Conservation (phyloP, 371 early-diverging fungal species). For the Mortierella sp. region DNA sequence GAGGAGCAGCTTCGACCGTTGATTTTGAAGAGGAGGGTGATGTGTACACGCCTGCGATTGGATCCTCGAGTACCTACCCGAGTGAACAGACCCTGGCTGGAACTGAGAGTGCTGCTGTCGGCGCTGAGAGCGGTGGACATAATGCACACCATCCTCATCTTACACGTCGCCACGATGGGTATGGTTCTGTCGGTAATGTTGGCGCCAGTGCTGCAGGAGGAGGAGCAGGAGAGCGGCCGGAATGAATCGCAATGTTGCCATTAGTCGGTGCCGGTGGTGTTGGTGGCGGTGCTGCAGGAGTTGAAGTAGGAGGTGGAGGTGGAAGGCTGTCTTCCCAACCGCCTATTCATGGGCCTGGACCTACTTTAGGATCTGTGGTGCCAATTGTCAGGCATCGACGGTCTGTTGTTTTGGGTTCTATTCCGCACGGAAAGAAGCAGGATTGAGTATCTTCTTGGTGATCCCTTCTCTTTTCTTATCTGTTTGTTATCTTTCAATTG, state of each 20-base stretch:
- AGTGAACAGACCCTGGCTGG: neutral
- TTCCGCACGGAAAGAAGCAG: neutral
- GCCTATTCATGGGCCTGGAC: neutral
- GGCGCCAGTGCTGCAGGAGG: neutral
- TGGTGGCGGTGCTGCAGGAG: neutral
- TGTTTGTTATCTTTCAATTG: neutral
- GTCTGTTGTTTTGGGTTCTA: neutral
- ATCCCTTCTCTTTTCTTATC: neutral
- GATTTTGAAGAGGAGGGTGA: neutral
- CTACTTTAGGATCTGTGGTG: neutral
- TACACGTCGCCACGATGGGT: slow-evolving; percentile 14
- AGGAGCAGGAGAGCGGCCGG: slow-evolving; percentile 3
- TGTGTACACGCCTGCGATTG: neutral
- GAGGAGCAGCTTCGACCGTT: neutral
- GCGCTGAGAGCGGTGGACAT: neutral
- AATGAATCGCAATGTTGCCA: slow-evolving; percentile 6
- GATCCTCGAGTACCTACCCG: neutral
- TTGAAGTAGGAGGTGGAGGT: neutral
- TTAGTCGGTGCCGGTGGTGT: neutral
- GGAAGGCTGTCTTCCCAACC: neutral
- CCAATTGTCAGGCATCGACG: neutral
- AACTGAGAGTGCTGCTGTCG: neutral
- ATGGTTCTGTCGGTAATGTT: neutral
- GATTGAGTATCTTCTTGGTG: neutral
- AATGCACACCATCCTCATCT: neutral